Percentiles rank a stretch among this genome's conserved stretches.
These are phyloP conservation scores for Didymella sp. DNA, from an alignment of 2,329 filamentous ascomycete genomes.

Conservation along the genomic window DNA sequence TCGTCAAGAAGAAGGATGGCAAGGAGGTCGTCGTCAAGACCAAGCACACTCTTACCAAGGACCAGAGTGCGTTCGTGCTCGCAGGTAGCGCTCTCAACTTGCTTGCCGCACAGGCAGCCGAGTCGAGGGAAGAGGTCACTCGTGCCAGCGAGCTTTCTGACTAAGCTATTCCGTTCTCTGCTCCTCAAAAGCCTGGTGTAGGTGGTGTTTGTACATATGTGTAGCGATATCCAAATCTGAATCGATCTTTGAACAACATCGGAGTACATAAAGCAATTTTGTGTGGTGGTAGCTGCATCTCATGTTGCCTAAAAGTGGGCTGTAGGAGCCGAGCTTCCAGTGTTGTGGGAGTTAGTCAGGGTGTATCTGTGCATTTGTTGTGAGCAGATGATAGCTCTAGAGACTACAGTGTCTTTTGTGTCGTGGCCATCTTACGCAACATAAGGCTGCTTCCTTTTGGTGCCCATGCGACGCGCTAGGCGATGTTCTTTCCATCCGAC, in stretches of 20 bases:
- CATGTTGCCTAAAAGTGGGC: too few species aligned
- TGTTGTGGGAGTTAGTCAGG: too few species aligned
- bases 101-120: conserved; percentile 68
- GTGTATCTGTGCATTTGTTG: too few species aligned
- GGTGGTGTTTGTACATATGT: conserved; percentile 20
- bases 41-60: conserved; percentile 86
- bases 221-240: conserved; percentile 10
- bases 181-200: conserved; percentile 10
- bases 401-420: too few species aligned
- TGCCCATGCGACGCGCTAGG: too few species aligned
- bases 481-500: too few species aligned
- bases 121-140: conserved; percentile 47
- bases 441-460: too few species aligned
- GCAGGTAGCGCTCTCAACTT: conserved; percentile 94
- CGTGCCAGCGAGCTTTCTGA: conserved; percentile 49
- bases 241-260: background rate
- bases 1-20: conserved; percentile 60
- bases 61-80: conserved; percentile 90
- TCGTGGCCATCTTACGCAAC: too few species aligned
- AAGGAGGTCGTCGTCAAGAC: conserved; percentile 74
- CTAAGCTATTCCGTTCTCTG: conserved; percentile 29
- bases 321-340: too few species aligned
- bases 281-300: too few species aligned
- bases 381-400: too few species aligned
- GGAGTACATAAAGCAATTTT: too few species aligned